Base-by-base conservation (phyloP, 179 eudicot genomes). In the Kewa caespitosa region DNA sequence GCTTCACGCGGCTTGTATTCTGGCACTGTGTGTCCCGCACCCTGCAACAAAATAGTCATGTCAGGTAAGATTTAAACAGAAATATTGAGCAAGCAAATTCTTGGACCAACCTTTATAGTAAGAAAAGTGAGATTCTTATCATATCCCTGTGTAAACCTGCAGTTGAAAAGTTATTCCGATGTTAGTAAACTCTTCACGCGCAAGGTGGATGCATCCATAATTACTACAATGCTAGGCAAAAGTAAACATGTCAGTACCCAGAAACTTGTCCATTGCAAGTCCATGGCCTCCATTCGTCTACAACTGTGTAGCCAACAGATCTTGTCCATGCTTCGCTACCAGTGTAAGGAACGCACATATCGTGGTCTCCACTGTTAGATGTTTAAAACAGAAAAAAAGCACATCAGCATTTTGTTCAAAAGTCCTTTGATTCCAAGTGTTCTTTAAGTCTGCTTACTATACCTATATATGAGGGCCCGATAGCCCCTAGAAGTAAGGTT, bases 401-500 rank as follows among this genome's bases (percentile, higher is more conserved):
- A 37, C 4, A 36, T 18, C n/a, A 57, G 12, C 28, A 27, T 10
- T 20, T 9, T 0, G 25, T 4, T 6, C 27, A 54, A 23, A 30
- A 23, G 27, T 54, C 30, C 8, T 64, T 20, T 32, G 11, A 34
- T n/a, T 11, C 14, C n/a, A 25, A 55, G 62, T 20, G 22, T n/a
- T n/a, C 33, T 11, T 27, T 27, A 25, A 54, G 46, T 8, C 18
- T 43, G 50, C 38, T 17, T 38, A 28, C 46, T 30, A 28, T 83
- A 93, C 99, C 99, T 96, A 80, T 72, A 96, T 50, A 96, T 96
- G 74, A 96, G 96, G 41, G 90, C 99, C 42, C 87, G 91, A 77
- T 80, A 90, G 42, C 99, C 98, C 33, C 83, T 82, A 42, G 90
- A 76, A 43, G 96, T 96, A 79, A 96, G 96, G 76, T 89, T 88